Percentiles rank a stretch among this genome's conserved stretches.
Conservation (phyloP, 768 basidiomycete species). For the Sporobolomyces phaffii region DNA sequence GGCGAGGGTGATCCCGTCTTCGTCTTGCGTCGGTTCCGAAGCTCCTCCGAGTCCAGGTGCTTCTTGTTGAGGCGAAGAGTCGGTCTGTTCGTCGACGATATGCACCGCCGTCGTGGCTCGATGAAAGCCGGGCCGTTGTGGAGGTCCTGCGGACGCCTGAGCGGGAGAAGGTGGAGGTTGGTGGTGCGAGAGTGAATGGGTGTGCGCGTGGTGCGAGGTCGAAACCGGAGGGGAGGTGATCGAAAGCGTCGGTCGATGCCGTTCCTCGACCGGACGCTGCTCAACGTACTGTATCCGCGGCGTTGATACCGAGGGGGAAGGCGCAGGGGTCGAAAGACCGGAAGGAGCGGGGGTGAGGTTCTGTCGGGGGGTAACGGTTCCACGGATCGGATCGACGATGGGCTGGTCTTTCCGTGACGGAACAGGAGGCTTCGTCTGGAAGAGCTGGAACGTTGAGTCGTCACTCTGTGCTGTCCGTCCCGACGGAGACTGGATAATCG, state of each 20-base stretch:
- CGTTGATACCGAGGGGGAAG: neutral
- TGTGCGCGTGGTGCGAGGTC: neutral
- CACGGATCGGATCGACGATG: conserved; percentile 30
- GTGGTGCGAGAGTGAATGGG: neutral
- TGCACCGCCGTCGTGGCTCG: conserved; percentile 35
- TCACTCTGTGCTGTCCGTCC: conserved; percentile 72
- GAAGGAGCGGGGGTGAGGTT: neutral
- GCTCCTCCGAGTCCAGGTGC: conserved; percentile 43
- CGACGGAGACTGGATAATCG: conserved; percentile 87
- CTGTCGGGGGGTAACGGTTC: conserved; percentile 22
- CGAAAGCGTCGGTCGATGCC: neutral
- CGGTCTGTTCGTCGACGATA: conserved; percentile 34
- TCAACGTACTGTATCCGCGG: neutral
- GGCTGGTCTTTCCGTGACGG: conserved; percentile 39
- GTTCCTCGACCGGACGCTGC: neutral
- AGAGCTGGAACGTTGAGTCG: conserved; percentile 41
- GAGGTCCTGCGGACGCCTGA: conserved; percentile 40
- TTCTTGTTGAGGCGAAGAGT: conserved; percentile 44
- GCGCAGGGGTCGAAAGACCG: neutral
- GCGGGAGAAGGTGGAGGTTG: neutral
- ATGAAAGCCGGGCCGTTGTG: conserved; percentile 18
- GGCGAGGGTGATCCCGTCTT: conserved; percentile 83
- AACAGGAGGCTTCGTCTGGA: conserved; percentile 34
- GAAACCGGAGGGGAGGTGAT: too few species aligned
- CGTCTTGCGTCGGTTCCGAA: conserved; percentile 47